Evolutionary conservation across 1,284 basidiomycete species (phyloP), one percentile per base, ranked within the genome.

Genomic region (Fomitopsis palustris): DNA sequence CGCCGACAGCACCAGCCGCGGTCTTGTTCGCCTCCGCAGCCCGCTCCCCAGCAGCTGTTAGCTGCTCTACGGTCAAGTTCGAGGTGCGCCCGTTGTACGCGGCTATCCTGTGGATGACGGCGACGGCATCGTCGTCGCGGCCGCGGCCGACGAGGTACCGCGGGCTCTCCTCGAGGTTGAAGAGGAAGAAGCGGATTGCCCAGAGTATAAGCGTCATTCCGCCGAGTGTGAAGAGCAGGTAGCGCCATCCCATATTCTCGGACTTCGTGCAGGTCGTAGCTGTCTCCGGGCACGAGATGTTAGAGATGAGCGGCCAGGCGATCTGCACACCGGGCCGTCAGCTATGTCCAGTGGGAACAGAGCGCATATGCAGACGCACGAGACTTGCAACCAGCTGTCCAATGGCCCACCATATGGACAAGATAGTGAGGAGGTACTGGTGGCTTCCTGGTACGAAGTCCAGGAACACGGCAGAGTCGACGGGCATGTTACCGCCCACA

Each of bases 331-430:
- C n/a, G n/a, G n/a, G n/a, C n/a, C n/a, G n/a, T n/a, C n/a, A n/a
- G n/a, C n/a, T n/a, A n/a, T n/a, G n/a, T n/a, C n/a, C n/a, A n/a
- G n/a, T n/a, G n/a, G n/a, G n/a, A n/a, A n/a, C n/a, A n/a, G n/a
- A n/a, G n/a, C n/a, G n/a, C n/a, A n/a, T 9, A 62, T 61, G 23
- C 65, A 56, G 16, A 74, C 82, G 62, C 69, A 90, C 79, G 66
- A 90, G 69, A 74, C 84, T 82, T 43, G 81, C 79, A 54, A 90
- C 62, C 41, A 91, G 76, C 72, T 86, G 80, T 59, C 89, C 83
- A 64, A 89, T 78, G 4, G 81, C 80, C 87, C 87, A 90, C 85
- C 84, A 90, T 23, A 88, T 82, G 0, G 86, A 86, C 6, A 90
- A 75, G 21, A 88, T 73, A 0, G 88, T 88, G 19, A 90, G 72